phyloP scores from a whole-genome alignment of 1,284 basidiomycete genomes.

The Cryptococcus sp. region DNA sequence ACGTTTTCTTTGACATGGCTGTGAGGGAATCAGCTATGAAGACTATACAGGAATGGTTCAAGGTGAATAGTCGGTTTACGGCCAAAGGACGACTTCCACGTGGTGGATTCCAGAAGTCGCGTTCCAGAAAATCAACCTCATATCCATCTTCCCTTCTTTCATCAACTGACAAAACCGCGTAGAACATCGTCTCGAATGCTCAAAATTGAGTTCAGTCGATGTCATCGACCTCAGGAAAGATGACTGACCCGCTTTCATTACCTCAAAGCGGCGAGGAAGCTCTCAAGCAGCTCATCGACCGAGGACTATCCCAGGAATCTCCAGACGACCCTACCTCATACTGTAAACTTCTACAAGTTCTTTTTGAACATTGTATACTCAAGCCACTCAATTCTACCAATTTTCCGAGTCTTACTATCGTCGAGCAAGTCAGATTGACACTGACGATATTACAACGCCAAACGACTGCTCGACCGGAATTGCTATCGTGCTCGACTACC shows the following conservation, averaged over 20 bases:
- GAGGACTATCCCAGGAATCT: slow-evolving; percentile 26
- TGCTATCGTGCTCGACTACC: slow-evolving; percentile 7
- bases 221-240: too few relatives aligned
- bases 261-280: slow-evolving; percentile 17
- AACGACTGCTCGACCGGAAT: slow-evolving; percentile 18
- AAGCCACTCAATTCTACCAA: slow-evolving; percentile 11
- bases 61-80: background rate
- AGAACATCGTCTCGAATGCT: too few relatives aligned
- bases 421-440: slow-evolving; percentile 27
- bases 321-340: slow-evolving; percentile 16
- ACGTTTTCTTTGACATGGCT: slow-evolving; percentile 32
- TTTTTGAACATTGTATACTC: slow-evolving; percentile 36
- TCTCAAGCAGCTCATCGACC: slow-evolving; percentile 33
- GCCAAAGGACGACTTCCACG: too few relatives aligned
- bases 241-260: background rate
- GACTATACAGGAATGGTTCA: background rate
- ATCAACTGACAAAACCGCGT: background rate
- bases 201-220: too few relatives aligned
- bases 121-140: background rate
- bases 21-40: background rate
- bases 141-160: background rate
- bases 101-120: background rate
- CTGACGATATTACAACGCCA: slow-evolving; percentile 30
- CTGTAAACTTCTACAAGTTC: slow-evolving; percentile 33
- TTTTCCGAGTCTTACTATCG: slow-evolving; percentile 1